A percentile compares a stretch with the other conserved stretches of the same genome.
phyloP scores from a whole-genome alignment of 2,329 filamentous ascomycete species.

The Ophiostoma tasmaniense region DNA sequence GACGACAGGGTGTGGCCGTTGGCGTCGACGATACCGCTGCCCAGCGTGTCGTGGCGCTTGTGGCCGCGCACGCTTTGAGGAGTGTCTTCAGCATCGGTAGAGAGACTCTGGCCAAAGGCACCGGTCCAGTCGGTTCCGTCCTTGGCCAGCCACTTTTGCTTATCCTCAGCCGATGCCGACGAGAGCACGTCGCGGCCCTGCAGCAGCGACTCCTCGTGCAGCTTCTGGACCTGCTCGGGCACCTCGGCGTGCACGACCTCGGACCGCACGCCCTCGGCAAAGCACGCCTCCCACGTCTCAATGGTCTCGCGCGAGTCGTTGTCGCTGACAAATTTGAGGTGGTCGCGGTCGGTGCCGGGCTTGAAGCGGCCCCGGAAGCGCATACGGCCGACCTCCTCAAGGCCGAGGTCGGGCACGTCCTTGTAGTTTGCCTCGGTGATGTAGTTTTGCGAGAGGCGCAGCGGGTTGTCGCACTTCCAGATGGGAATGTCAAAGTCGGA shows the following conservation, averaged over 20 bases:
- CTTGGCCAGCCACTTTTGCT: slow-evolving; percentile 67
- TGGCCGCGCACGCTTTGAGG: slow-evolving; percentile 8
- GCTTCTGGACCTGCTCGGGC: slow-evolving; percentile 59
- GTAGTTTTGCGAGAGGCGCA: slow-evolving; percentile 82
- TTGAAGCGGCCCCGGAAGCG: slow-evolving; percentile 78
- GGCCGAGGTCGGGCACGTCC: slow-evolving; percentile 62
- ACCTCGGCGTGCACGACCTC: slow-evolving; percentile 65
- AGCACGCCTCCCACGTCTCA: slow-evolving; percentile 89
- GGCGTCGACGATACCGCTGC: slow-evolving; percentile 3
- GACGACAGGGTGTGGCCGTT: not conserved
- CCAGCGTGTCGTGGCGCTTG: slow-evolving; percentile 3
- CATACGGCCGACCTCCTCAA: slow-evolving; percentile 73
- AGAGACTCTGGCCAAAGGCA: slow-evolving; percentile 58
- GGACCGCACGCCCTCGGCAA: slow-evolving; percentile 72
- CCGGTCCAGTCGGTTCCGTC: slow-evolving; percentile 80
- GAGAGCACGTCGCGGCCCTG: slow-evolving; percentile 75
- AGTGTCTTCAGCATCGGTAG: slow-evolving; percentile 20
- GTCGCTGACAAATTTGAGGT: slow-evolving; percentile 73
- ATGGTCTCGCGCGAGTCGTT: slow-evolving; percentile 89
- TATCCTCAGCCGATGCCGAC: slow-evolving; percentile 61
- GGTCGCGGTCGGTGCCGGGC: slow-evolving; percentile 79
- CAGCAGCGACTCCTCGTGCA: slow-evolving; percentile 74
- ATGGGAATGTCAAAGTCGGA: slow-evolving; percentile 78
- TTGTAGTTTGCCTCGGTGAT: slow-evolving; percentile 70
- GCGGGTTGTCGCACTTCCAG: slow-evolving; percentile 69